Evolutionary conservation across 2,329 filamentous ascomycete genomes (phyloP).

Genomic region (Fusarium incarnatum): DNA sequence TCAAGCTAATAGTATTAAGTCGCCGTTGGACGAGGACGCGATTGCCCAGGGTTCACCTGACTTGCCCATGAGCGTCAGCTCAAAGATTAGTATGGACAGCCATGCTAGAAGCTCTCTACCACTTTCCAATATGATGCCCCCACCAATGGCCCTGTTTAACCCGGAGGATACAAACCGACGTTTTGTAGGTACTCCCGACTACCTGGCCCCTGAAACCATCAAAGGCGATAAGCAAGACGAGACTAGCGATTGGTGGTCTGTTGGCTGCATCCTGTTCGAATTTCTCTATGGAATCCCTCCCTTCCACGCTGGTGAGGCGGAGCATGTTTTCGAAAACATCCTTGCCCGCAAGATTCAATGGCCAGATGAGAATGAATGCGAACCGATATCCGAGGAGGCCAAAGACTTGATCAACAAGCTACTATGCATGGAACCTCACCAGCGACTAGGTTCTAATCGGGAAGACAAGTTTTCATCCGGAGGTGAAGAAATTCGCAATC

Average conservation of each 20-base stretch:
- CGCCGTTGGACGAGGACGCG: conserved; percentile 80
- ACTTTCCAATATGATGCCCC: conserved; percentile 80
- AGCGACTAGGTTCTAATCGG: conserved; percentile 86
- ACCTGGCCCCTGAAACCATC: conserved; percentile 96
- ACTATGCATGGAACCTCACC: conserved; percentile 83
- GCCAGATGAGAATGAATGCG: conserved; percentile 84
- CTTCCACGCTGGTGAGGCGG: conserved; percentile 89
- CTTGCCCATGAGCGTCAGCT: conserved; percentile 62
- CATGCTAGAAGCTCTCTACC: conserved; percentile 51
- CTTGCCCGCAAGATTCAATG: conserved; percentile 89
- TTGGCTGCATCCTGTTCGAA: conserved; percentile 98
- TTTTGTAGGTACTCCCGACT: conserved; percentile 97
- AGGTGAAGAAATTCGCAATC: conserved; percentile 89
- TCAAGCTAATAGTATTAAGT: conserved; percentile 61
- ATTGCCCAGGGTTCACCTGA: conserved; percentile 83
- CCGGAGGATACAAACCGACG: conserved; percentile 92
- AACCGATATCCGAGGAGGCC: conserved; percentile 82
- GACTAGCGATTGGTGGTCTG: conserved; percentile 99
- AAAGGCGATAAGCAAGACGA: conserved; percentile 95
- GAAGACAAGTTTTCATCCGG: conserved; percentile 85
- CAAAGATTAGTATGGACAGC: conserved; percentile 51
- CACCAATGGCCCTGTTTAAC: conserved; percentile 94
- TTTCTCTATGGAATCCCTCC: conserved; percentile 94
- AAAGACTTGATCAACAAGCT: conserved; percentile 95
- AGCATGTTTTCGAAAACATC: conserved; percentile 97